phyloP scores from a whole-genome alignment of 192 early-diverging fungal species.

The Podila epicladia region DNA sequence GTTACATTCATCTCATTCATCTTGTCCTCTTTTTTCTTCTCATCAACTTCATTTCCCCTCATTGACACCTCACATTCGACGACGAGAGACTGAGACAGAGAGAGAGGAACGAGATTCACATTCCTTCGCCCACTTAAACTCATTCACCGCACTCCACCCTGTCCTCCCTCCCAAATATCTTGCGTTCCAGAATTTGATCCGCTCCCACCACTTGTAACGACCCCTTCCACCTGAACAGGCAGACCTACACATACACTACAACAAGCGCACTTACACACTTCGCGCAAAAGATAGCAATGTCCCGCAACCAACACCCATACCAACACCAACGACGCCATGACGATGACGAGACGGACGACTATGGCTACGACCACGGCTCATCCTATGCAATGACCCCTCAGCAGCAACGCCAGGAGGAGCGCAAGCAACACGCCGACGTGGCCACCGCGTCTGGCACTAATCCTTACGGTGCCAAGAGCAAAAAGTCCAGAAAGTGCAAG shows the following conservation, averaged over 20 bases:
- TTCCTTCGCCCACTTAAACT: too few relatives aligned
- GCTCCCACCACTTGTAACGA: neutral
- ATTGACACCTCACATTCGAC: too few relatives aligned
- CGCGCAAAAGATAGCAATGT: neutral
- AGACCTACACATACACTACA: neutral
- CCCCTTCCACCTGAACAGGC: neutral
- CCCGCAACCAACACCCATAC: neutral
- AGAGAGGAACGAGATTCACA: too few relatives aligned
- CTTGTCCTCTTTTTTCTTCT: too few relatives aligned
- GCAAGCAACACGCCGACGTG: conserved; percentile 15
- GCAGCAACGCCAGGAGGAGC: conserved; percentile 37
- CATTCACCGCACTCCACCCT: too few relatives aligned
- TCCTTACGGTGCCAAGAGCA: neutral
- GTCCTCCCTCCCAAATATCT: too few relatives aligned
- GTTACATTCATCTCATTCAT: too few relatives aligned
- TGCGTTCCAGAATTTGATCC: too few relatives aligned
- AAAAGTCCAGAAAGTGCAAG: conserved; percentile 31
- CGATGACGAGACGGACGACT: neutral
- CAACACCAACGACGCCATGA: conserved; percentile 2
- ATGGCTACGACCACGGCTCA: neutral
- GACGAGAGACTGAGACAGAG: too few relatives aligned
- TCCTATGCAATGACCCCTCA: conserved; percentile 16
- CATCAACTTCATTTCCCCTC: too few relatives aligned
- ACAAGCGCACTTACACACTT: neutral
- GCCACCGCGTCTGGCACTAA: neutral